Conservation (phyloP, 129 eudicot genomes). For the Erigeron canadensis region DNA sequence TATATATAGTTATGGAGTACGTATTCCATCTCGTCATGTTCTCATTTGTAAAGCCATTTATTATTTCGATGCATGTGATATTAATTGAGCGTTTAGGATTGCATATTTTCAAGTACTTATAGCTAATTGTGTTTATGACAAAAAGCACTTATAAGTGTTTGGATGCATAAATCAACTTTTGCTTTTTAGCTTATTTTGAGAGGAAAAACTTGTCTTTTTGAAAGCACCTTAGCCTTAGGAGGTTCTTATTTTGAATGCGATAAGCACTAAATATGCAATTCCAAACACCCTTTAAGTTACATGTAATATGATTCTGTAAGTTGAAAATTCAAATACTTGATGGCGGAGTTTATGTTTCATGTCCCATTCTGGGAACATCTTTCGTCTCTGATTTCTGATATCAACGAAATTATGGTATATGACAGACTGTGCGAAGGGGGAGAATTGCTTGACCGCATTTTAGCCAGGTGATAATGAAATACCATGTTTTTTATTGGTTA, state of each 20-base stretch:
- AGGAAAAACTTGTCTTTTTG: too few species aligned
- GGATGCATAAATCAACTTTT: too few species aligned
- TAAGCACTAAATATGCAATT: too few species aligned
- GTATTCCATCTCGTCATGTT: conserved; percentile 20
- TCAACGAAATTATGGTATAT: background rate
- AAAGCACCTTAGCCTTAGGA: too few species aligned
- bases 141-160: too few species aligned
- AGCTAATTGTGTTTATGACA: too few species aligned
- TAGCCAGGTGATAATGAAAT: conserved; percentile 59
- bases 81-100: too few species aligned
- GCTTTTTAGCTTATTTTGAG: too few species aligned
- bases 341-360: background rate
- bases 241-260: too few species aligned
- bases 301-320: background rate
- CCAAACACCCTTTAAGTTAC: too few species aligned
- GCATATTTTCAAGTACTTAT: too few species aligned
- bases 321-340: conserved; percentile 6
- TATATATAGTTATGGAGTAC: conserved; percentile 97
- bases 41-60: background rate
- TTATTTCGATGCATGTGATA: background rate
- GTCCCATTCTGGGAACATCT: background rate
- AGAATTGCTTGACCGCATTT: conserved; percentile 69
- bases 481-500: background rate
- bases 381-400: background rate
- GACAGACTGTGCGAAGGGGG: conserved; percentile 45